A percentile compares a stretch with the other conserved stretches of the same genome.
phyloP scores from a whole-genome alignment of 345 rosid species.

The Gossypium longicalyx region DNA sequence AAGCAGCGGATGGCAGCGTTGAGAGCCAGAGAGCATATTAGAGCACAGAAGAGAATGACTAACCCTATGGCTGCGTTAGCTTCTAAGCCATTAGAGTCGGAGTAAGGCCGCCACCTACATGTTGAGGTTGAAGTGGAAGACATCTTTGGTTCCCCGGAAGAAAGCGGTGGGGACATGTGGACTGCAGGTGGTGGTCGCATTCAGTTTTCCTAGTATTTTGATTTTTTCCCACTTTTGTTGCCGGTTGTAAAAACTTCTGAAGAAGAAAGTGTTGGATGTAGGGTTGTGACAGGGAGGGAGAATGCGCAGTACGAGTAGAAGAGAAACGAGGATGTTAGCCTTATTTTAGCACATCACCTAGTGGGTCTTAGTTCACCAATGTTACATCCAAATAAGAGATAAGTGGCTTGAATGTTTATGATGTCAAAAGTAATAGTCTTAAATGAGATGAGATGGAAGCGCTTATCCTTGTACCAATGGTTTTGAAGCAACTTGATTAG shows the following conservation, averaged over 20 bases:
- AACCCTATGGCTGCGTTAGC: conserved; percentile 43
- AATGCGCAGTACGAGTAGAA: background rate
- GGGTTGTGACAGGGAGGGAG: too few species aligned
- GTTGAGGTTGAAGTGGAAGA: conserved; percentile 26
- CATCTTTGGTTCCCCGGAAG: conserved; percentile 20
- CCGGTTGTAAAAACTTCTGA: background rate
- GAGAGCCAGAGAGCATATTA: conserved; percentile 55
- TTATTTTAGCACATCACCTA: background rate
- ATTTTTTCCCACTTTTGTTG: too few species aligned
- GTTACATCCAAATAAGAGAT: background rate
- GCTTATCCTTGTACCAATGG: background rate
- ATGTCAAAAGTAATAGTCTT: background rate
- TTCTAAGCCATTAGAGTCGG: conserved; percentile 40
- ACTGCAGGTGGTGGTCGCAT: conserved; percentile 17
- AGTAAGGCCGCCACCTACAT: conserved; percentile 42
- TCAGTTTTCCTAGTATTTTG: background rate
- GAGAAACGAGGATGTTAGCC: conserved; percentile 1
- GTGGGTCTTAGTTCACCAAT: background rate
- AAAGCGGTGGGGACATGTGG: conserved; percentile 22
- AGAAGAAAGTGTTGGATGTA: background rate
- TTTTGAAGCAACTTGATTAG: background rate
- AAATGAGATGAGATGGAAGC: background rate
- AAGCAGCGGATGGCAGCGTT: conserved; percentile 62
- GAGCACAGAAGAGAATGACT: conserved; percentile 49
- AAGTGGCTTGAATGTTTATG: background rate